phyloP scores from a whole-genome alignment of 1,284 basidiomycete genomes.

The Puccinia novopanici region DNA sequence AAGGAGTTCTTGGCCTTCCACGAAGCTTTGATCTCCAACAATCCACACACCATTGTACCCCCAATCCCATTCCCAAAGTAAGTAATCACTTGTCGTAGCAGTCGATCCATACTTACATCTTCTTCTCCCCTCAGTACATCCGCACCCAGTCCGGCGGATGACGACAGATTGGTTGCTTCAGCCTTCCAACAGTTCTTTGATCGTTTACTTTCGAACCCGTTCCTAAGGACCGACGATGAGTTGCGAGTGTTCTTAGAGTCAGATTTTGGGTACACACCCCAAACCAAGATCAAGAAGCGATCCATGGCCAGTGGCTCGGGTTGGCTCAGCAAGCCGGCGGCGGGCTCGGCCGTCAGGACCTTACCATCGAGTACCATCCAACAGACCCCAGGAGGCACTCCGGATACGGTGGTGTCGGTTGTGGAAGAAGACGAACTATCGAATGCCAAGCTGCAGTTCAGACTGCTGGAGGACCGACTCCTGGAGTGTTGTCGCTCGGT shows the following conservation, averaged over 20 bases:
- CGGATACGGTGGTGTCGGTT: conserved; percentile 42
- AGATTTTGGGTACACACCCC: conserved; percentile 71
- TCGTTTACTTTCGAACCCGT: conserved; percentile 81
- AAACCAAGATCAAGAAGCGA: conserved; percentile 13
- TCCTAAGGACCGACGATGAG: conserved; percentile 83
- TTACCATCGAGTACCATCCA: conserved; percentile 23
- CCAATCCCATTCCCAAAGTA: conserved; percentile 26
- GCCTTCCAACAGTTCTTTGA: conserved; percentile 90
- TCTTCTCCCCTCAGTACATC: conserved; percentile 77
- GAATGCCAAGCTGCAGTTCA: conserved; percentile 46
- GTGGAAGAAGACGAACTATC: conserved; percentile 49
- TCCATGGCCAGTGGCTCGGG: neutral
- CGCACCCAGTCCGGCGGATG: conserved; percentile 89
- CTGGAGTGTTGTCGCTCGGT: conserved; percentile 83
- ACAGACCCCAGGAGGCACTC: neutral
- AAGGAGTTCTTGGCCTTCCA: conserved; percentile 88
- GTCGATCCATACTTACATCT: conserved; percentile 42
- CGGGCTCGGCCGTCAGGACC: neutral
- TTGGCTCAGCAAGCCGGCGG: neutral
- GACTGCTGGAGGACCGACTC: conserved; percentile 74
- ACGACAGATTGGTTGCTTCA: conserved; percentile 86
- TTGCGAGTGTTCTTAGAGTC: conserved; percentile 87
- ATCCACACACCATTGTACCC: conserved; percentile 69
- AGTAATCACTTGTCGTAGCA: too few relatives aligned
- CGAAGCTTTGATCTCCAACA: conserved; percentile 76